Conservation (phyloP, 495 filamentous ascomycete genomes). For the Letharia lupina region DNA sequence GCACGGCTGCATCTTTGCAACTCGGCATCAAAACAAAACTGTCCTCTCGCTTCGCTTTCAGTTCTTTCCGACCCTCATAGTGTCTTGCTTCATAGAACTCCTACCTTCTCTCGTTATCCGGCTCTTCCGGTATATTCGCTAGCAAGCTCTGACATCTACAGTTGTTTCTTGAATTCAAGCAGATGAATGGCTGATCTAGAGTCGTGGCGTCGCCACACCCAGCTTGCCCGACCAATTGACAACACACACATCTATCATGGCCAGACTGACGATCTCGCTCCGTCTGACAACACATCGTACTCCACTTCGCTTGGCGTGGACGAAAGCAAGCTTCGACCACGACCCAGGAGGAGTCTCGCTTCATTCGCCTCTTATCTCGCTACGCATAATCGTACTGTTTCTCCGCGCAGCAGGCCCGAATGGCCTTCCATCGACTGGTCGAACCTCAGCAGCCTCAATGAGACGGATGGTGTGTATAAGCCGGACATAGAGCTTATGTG, state of each 20-base stretch:
- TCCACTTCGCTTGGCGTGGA: neutral
- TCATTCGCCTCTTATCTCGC: conserved; percentile 14
- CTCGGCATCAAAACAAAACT: neutral
- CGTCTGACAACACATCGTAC: conserved; percentile 2
- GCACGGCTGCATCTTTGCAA: neutral
- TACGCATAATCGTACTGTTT: neutral
- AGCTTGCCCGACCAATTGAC: neutral
- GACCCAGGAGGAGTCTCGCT: conserved; percentile 13
- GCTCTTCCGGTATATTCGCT: neutral
- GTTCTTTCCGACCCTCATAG: neutral
- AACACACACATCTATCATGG: neutral
- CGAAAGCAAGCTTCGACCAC: neutral
- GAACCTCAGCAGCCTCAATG: neutral
- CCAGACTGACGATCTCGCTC: neutral
- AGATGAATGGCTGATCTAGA: conserved; percentile 5
- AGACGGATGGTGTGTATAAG: conserved; percentile 10
- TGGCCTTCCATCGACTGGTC: conserved; percentile 8
- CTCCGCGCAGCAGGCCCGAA: neutral
- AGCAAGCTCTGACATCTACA: neutral
- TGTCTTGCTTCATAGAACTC: neutral
- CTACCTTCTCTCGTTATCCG: neutral
- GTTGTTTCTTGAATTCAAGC: neutral
- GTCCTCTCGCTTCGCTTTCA: neutral
- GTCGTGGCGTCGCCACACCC: neutral
- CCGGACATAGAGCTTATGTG: conserved; percentile 13